A percentile compares a stretch with the other conserved stretches of the same genome.
Conservation (phyloP, 2,329 filamentous ascomycete genomes). For the Clonostachys sp. region DNA sequence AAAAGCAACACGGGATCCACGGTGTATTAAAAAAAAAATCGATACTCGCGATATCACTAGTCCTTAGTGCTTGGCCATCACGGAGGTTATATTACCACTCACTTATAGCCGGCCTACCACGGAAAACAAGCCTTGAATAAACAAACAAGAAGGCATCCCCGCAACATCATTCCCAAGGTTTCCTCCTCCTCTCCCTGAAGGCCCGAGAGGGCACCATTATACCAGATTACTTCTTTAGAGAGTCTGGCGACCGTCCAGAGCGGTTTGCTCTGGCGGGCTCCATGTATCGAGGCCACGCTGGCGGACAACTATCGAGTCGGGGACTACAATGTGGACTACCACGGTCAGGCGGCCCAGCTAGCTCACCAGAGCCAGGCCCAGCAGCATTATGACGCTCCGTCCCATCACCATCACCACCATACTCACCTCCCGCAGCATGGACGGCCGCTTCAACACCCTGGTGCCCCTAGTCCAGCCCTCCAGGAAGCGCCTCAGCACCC, state of each 20-base stretch:
- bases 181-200: neutral
- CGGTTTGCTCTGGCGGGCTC: conserved; percentile 73
- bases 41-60: too few species aligned
- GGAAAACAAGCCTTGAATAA: neutral
- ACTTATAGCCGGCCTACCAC: conserved; percentile 1
- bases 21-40: too few species aligned
- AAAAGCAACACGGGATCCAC: too few species aligned
- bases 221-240: conserved; percentile 56
- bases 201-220: conserved; percentile 40
- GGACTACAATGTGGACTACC: conserved; percentile 73
- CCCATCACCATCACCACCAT: conserved; percentile 20
- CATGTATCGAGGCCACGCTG: conserved; percentile 69
- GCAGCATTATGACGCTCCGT: conserved; percentile 54
- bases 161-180: neutral
- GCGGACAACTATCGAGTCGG: conserved; percentile 70
- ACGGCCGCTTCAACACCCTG: conserved; percentile 15
- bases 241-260: conserved; percentile 67
- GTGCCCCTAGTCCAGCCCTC: neutral
- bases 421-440: conserved; percentile 21
- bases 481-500: neutral
- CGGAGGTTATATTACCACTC: conserved; percentile 1
- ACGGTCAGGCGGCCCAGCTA: conserved; percentile 62
- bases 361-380: conserved; percentile 60
- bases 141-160: neutral
- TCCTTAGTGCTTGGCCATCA: neutral